phyloP scores from a whole-genome alignment of 140 eudicot species.

The Flaveria floridana region DNA sequence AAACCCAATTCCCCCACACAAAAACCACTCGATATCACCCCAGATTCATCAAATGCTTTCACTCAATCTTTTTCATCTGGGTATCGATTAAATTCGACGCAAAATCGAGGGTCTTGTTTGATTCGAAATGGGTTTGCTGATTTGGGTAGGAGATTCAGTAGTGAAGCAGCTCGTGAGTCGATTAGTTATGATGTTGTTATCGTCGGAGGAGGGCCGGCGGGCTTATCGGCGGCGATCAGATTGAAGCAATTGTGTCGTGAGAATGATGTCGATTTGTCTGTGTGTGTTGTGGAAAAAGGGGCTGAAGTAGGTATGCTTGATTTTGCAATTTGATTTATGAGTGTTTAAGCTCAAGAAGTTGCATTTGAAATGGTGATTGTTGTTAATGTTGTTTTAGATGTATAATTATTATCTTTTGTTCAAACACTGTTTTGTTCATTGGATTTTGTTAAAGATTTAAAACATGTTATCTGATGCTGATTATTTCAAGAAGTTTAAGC shows the following conservation, averaged over 20 bases:
- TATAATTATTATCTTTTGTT: not conserved
- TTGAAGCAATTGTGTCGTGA: constrained; percentile 79
- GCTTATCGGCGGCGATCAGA: constrained; percentile 83
- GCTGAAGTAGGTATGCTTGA: constrained; percentile 82
- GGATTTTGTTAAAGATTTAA: not conserved
- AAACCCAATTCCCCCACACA: constrained; percentile 11
- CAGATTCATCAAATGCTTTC: constrained; percentile 7
- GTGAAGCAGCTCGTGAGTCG: constrained; percentile 54
- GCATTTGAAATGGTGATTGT: not conserved
- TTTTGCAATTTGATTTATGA: not conserved
- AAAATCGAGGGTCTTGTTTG: constrained; percentile 2
- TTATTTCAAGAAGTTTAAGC: not conserved
- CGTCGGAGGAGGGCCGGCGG: constrained; percentile 97
- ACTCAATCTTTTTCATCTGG: constrained; percentile 44
- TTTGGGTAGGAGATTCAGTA: constrained; percentile 44
- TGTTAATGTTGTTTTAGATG: not conserved
- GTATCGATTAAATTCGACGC: constrained; percentile 27
- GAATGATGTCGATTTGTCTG: constrained; percentile 68
- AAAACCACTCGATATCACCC: constrained; percentile 6
- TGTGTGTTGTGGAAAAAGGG: constrained; percentile 95
- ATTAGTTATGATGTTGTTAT: constrained; percentile 84
- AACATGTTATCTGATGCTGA: not conserved
- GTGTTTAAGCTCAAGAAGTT: not conserved
- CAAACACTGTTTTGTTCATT: not conserved
- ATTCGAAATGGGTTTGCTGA: constrained; percentile 35